phyloP scores from a whole-genome alignment of 176 grass and related monocot species.

The Avena insularis region DNA sequence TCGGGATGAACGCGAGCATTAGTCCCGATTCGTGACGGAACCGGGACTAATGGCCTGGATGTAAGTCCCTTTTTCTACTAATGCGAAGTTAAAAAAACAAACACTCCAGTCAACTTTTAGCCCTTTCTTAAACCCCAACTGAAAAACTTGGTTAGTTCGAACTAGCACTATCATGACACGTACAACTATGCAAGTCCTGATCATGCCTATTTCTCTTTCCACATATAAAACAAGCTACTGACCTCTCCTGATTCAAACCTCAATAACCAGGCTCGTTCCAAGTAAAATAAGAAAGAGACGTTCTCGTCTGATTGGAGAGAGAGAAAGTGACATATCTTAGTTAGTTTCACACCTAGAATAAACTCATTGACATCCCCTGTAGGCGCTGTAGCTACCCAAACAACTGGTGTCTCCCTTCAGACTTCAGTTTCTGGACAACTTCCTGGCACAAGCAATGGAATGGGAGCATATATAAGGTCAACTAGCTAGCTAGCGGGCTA shows the following conservation, averaged over 20 bases:
- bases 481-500: constrained; percentile 1
- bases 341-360: constrained; percentile 40
- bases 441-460: constrained; percentile 38
- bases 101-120: background rate
- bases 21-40: too few relatives aligned
- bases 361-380: constrained; percentile 18
- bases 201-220: constrained; percentile 8
- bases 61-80: too few relatives aligned
- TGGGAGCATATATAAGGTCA: constrained; percentile 25
- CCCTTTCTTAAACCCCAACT: background rate
- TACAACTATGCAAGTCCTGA: background rate
- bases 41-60: too few relatives aligned
- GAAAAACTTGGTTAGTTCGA: constrained; percentile 23
- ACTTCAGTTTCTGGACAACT: constrained; percentile 19
- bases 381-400: background rate
- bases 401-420: background rate
- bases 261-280: constrained; percentile 37
- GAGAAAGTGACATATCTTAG: constrained; percentile 21
- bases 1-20: too few relatives aligned
- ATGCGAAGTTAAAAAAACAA: background rate
- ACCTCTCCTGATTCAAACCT: constrained; percentile 27
- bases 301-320: constrained; percentile 40
- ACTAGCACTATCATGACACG: constrained; percentile 35
- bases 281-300: background rate
- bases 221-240: constrained; percentile 26